Evolutionary conservation across 192 early-diverging fungal species (phyloP).

Genomic region (Coemansia furcata): DNA sequence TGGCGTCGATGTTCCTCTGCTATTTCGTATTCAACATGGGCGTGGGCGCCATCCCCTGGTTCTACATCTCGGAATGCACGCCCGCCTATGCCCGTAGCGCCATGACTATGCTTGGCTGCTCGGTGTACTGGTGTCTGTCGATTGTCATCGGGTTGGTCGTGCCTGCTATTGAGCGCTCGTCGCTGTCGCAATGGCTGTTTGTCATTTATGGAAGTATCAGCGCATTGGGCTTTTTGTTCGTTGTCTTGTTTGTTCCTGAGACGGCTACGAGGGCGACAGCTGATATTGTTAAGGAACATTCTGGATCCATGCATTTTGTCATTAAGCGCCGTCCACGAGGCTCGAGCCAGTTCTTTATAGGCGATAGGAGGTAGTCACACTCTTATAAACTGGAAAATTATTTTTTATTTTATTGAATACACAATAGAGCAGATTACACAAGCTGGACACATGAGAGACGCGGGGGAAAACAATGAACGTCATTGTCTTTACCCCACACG

Average conservation of each 20-base stretch:
- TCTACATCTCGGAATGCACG: conserved; percentile 67
- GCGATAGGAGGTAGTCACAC: background rate
- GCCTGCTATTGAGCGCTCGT: conserved; percentile 36
- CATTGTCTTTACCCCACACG: background rate
- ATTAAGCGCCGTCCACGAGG: conserved; percentile 3
- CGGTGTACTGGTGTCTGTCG: conserved; percentile 65
- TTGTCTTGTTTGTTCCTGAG: conserved; percentile 69
- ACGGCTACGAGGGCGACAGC: conserved; percentile 61
- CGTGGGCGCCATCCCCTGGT: conserved; percentile 76
- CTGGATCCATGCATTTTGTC: conserved; percentile 28
- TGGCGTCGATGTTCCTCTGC: conserved; percentile 64
- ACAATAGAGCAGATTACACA: background rate
- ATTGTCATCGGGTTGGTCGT: conserved; percentile 54
- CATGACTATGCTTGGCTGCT: conserved; percentile 63
- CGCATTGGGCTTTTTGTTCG: conserved; percentile 48
- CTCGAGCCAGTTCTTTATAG: background rate
- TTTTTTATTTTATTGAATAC: background rate
- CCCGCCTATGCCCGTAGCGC: conserved; percentile 67
- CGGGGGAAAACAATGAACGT: background rate
- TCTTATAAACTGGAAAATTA: background rate
- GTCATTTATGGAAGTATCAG: conserved; percentile 62
- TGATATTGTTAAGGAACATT: conserved; percentile 21
- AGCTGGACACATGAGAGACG: background rate
- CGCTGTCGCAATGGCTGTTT: conserved; percentile 42
- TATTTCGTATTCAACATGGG: conserved; percentile 72